These are phyloP conservation scores for Ogataea methanolica DNA, from an alignment of 805 yeast genomes.

Conservation along the genomic window DNA sequence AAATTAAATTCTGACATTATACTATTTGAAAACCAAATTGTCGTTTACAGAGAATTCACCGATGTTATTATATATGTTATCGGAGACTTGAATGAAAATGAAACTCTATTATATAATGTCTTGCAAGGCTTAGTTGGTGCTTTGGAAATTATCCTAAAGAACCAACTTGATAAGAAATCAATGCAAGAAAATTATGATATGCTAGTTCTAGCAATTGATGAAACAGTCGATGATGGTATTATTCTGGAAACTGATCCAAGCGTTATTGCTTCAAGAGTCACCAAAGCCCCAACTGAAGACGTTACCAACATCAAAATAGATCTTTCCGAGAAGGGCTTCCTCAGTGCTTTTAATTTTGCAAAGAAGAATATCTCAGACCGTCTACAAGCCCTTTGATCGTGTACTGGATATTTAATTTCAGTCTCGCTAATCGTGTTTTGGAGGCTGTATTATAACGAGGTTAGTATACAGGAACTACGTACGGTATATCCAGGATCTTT, in stretches of 20 bases:
- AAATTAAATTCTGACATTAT: constrained; percentile 78
- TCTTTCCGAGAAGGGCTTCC: constrained; percentile 67
- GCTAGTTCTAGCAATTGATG: constrained; percentile 83
- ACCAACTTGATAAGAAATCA: constrained; percentile 71
- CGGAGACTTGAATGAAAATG: constrained; percentile 80
- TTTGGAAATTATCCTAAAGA: constrained; percentile 66
- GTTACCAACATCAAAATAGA: constrained; percentile 55
- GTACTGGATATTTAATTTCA: neutral
- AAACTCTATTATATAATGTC: constrained; percentile 69
- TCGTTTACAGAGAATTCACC: constrained; percentile 80
- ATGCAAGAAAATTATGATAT: constrained; percentile 81
- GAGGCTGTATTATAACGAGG: neutral
- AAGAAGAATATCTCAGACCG: constrained; percentile 54
- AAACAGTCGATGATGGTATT: constrained; percentile 89
- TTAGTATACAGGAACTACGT: neutral
- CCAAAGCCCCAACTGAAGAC: constrained; percentile 79
- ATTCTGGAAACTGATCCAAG: constrained; percentile 86
- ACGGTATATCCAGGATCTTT: neutral
- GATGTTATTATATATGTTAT: constrained; percentile 71
- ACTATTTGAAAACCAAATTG: constrained; percentile 70
- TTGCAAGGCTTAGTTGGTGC: constrained; percentile 78
- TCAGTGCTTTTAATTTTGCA: constrained; percentile 86
- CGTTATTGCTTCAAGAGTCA: constrained; percentile 83
- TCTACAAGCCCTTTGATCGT: constrained; percentile 32
- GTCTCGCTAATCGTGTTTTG: neutral